Percentiles rank a stretch among this genome's conserved stretches.
phyloP scores from a whole-genome alignment of 2,329 filamentous ascomycete genomes.

The Fusarium brachygibbosum region DNA sequence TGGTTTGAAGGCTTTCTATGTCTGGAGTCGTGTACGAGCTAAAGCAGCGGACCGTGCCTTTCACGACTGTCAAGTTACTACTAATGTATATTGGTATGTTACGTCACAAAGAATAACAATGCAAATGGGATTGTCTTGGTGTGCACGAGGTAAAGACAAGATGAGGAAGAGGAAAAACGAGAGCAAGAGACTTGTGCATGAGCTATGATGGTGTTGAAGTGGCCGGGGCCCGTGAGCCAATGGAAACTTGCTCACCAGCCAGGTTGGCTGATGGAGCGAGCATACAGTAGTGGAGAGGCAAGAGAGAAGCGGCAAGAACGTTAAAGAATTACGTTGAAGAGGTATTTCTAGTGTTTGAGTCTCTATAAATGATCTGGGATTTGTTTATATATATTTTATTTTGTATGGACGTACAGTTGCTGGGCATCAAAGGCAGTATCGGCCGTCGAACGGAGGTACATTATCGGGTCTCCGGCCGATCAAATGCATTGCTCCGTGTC shows the following conservation, averaged over 20 bases:
- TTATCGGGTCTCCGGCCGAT: conserved; percentile 31
- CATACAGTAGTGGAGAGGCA: conserved; percentile 32
- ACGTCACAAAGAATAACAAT: conserved; percentile 8
- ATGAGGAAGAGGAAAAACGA: background rate
- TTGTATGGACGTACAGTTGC: background rate
- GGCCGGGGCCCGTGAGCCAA: conserved; percentile 51
- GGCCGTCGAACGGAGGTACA: conserved; percentile 28
- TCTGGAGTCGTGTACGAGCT: conserved; percentile 5
- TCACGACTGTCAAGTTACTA: background rate
- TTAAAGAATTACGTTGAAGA: conserved; percentile 8
- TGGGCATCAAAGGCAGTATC: conserved; percentile 2
- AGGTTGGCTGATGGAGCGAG: conserved; percentile 47
- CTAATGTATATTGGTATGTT: conserved; percentile 5
- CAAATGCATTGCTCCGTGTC: conserved; percentile 27
- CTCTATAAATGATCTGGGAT: background rate
- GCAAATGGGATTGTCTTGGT: background rate
- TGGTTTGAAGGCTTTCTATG: conserved; percentile 21
- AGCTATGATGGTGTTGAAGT: conserved; percentile 42
- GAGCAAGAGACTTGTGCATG: conserved; percentile 30
- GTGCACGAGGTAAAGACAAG: conserved; percentile 18
- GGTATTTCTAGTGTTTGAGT: background rate
- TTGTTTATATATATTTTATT: background rate
- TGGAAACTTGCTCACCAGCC: conserved; percentile 62
- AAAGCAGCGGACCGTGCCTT: conserved; percentile 25
- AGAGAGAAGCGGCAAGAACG: conserved; percentile 23